A percentile compares a stretch with the other conserved stretches of the same genome.
Evolutionary conservation across 495 filamentous ascomycete species (phyloP).

Genomic region (Talaromyces liani): DNA sequence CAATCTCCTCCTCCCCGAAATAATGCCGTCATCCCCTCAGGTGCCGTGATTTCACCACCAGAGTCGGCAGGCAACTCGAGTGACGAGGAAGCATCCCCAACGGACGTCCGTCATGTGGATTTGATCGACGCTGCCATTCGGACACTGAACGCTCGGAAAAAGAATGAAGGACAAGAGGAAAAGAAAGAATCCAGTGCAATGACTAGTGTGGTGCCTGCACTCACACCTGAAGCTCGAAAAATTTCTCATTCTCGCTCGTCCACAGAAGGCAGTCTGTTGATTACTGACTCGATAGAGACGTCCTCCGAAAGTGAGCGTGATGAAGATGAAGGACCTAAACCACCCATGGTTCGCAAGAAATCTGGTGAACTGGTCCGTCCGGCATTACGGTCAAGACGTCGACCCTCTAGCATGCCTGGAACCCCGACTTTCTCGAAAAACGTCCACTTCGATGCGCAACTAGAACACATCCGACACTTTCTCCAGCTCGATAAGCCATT

Average conservation of each 20-base stretch:
- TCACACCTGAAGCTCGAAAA: slow-evolving; percentile 47
- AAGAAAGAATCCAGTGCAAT: slow-evolving; percentile 28
- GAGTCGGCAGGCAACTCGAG: slow-evolving; percentile 71
- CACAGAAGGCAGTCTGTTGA: slow-evolving; percentile 64
- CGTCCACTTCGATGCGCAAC: slow-evolving; percentile 90
- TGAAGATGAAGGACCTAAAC: slow-evolving; percentile 57
- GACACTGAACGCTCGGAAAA: slow-evolving; percentile 57
- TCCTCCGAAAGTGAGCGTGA: slow-evolving; percentile 62
- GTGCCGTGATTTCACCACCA: slow-evolving; percentile 79
- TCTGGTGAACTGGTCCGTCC: slow-evolving; percentile 94
- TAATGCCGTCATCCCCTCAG: slow-evolving; percentile 64
- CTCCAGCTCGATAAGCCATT: slow-evolving; percentile 85
- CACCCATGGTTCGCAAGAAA: slow-evolving; percentile 92
- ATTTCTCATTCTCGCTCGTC: slow-evolving; percentile 74
- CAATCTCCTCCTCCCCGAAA: slow-evolving; percentile 74
- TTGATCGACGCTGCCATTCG: slow-evolving; percentile 79
- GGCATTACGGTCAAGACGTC: slow-evolving; percentile 70
- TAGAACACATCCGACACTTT: slow-evolving; percentile 94
- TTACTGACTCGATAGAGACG: slow-evolving; percentile 46
- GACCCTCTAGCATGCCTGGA: slow-evolving; percentile 94
- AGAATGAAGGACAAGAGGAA: slow-evolving; percentile 25
- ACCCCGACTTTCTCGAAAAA: slow-evolving; percentile 92
- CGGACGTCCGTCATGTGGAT: slow-evolving; percentile 53
- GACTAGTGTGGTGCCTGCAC: slow-evolving; percentile 16
- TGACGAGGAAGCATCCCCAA: slow-evolving; percentile 68